Base-by-base conservation (phyloP, 2,329 filamentous ascomycete genomes). In the Cytospora schulzeri region DNA sequence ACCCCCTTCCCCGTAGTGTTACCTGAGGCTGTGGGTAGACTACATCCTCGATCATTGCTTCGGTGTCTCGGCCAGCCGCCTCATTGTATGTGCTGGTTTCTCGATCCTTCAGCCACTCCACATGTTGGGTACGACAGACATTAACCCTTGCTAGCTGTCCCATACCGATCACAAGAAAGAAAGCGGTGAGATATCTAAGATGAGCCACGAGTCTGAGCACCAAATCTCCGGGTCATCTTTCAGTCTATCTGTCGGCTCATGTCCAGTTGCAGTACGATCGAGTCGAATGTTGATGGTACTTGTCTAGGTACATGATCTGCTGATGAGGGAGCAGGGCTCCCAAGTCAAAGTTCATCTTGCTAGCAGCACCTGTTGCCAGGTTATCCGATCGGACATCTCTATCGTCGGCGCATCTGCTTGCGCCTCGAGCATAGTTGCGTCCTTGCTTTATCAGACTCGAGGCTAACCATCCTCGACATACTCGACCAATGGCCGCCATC, bases 101-200 rank as follows among this genome's bases (percentile, higher is more conserved):
- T 31, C 29, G 29, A 31, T 31, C 29, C 29, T 31, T 9, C 29
- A 31, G 48, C 31, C 24, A 41, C 6, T 31, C 59, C 15, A 33
- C 59, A 61, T 35, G 33, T 61, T 61, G 38, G 51, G 15, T 9
- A 26, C 28, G 17, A 19, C 9, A 22, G 38, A 33, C 59, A 15
- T 24, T 1, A 14, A 22, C 29, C 35, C 57, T 26, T 55, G 38
- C 12, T 51, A 45, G n/a, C 28, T 48, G 9, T n/a, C 26, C 31
- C 19, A 8, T 54, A 24, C 29, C 24, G 29, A 29, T 45, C 38
- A n/a, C 38, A 4, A 45, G n/a, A 5, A 1, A 45, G 38, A 17
- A 7, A 6, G 38, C 38, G 38, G 17, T 45, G 19, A 19, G n/a
- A 29, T 28, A 33, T 33, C 35, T n/a, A 5, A 33, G 58, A 31